Percentiles rank a stretch among this genome's conserved stretches.
phyloP scores from a whole-genome alignment of 1,284 basidiomycete genomes.

The Erythrobasidium hasegawianum region DNA sequence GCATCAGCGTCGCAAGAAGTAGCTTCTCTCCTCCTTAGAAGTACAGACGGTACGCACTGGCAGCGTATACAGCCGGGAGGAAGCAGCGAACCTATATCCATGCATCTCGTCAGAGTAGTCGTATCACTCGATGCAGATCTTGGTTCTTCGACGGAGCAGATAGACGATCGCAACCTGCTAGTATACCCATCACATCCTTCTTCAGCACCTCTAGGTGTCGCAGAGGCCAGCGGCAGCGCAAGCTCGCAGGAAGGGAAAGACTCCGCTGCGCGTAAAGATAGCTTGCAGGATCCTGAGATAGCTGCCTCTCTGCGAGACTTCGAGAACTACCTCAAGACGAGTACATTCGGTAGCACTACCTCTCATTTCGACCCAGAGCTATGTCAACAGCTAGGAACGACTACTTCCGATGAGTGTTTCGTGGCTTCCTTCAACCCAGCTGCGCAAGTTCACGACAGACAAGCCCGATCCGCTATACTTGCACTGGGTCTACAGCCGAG shows the following conservation, averaged over 20 bases:
- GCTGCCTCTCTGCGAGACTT: conserved; percentile 24
- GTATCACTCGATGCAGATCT: conserved; percentile 24
- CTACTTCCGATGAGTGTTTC: conserved; percentile 14
- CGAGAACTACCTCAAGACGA: conserved; percentile 11
- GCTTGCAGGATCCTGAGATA: conserved; percentile 13
- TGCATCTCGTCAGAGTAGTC: conserved; percentile 21
- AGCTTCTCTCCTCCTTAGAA: conserved; percentile 16
- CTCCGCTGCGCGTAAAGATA: background rate
- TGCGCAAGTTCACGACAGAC: background rate
- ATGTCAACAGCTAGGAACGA: conserved; percentile 3
- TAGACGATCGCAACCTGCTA: conserved; percentile 30
- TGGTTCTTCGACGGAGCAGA: background rate
- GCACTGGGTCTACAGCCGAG: background rate
- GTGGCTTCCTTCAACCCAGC: conserved; percentile 7
- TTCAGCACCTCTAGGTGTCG: conserved; percentile 11
- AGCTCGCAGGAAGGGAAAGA: background rate
- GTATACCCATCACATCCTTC: conserved; percentile 26
- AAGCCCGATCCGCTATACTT: background rate
- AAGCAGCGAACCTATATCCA: background rate
- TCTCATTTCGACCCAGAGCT: conserved; percentile 16
- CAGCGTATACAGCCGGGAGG: background rate
- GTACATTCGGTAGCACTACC: conserved; percentile 5
- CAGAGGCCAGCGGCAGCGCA: background rate
- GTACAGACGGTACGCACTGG: conserved; percentile 2
- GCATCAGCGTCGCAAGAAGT: background rate